Evolutionary conservation across 2,329 filamentous ascomycete genomes (phyloP), one percentile per base, ranked within the genome.

Genomic region (Arthroderma sp.): DNA sequence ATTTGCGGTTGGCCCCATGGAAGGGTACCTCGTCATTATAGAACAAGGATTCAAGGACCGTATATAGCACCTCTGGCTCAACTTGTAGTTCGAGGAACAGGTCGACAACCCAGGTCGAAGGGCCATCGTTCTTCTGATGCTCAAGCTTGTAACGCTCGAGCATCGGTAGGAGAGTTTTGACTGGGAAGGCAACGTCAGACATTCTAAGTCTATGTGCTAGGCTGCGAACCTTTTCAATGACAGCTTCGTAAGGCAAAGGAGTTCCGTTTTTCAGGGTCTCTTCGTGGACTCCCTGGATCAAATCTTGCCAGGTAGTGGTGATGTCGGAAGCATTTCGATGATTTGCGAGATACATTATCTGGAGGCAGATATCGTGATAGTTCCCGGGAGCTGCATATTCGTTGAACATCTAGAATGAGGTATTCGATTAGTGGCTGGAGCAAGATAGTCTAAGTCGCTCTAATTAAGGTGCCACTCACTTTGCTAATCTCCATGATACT

Each of bases 321-420:
- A 98, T 93, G 61, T 93, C 87, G 43, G 87, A 84, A 1, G 88
- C 79, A 66, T 91, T 94, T 65, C 91, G 86, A 75, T 95, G 88
- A 71, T 97, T 90, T 49, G 91, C 91, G 0, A 86, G 82, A 70
- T 94, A 86, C 76, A 91, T 97, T 66, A 98, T 95, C 59, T 91
- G 79, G 7, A 98, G 81, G 68, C 88, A 95, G 54, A 98, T 81
- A 68, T 97, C 93, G 73, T 90, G 91, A 77, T 98, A 98, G 54
- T 84, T 86, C 1, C 89, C 93, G 66, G 88, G 85, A 67, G 96
- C 91, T 57, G 91, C 89, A 66, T 90, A 98, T 61, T 83, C 77
- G 68, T 97, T 95, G 75, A 89, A 98, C n/a, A 98, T 82, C 84
- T 94, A 66, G 2, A 28, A 23, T 57, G 54, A 35, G 8, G 25